phyloP scores from a whole-genome alignment of 305 asterid species.

The Fraxinus sp. region DNA sequence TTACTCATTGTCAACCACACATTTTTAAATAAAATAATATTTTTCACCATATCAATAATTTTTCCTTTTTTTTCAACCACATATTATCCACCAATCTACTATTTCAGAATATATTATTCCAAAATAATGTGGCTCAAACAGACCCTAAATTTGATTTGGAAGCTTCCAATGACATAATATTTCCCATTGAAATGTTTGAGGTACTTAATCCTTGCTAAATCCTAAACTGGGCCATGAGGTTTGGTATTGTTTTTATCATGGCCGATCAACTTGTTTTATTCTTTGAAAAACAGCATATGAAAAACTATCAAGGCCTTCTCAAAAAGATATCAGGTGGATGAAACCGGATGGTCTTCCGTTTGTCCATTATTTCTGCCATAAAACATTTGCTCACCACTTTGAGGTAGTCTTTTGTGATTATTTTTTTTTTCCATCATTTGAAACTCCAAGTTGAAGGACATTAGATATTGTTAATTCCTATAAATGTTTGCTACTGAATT shows the following conservation, averaged over 20 bases:
- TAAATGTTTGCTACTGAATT: not conserved
- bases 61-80: too few species aligned
- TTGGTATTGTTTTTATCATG: not conserved
- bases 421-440: not conserved
- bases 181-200: slow-evolving; percentile 77
- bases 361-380: slow-evolving; percentile 78
- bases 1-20: too few species aligned
- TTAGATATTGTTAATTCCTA: not conserved
- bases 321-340: slow-evolving; percentile 79
- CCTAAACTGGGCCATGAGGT: too few species aligned
- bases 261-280: slow-evolving; percentile 10
- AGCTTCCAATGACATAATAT: slow-evolving; percentile 35
- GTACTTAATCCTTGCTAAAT: too few species aligned
- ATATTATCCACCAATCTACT: too few species aligned
- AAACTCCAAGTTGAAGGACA: slow-evolving; percentile 12
- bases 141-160: too few species aligned
- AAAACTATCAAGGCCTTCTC: slow-evolving; percentile 70
- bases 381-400: slow-evolving; percentile 77
- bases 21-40: too few species aligned
- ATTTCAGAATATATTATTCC: too few species aligned
- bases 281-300: slow-evolving; percentile 63
- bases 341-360: slow-evolving; percentile 65
- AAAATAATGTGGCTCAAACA: too few species aligned
- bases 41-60: too few species aligned
- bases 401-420: slow-evolving; percentile 46